Conservation (phyloP, 306 rosid genomes). For the Luffa aegyptiaca region DNA sequence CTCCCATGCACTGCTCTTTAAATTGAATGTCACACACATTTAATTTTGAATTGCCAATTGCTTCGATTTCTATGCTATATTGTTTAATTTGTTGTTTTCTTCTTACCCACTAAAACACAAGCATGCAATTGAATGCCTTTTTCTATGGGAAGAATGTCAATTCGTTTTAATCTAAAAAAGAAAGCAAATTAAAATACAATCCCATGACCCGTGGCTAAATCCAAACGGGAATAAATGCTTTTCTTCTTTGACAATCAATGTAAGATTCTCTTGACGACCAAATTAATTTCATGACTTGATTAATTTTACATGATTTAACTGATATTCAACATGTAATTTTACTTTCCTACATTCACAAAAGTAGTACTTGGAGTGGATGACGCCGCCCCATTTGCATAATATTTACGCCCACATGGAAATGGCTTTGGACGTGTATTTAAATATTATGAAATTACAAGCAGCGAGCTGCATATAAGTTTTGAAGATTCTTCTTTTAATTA, state of each 20-base stretch:
- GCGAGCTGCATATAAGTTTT: not conserved
- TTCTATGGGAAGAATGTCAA: not conserved
- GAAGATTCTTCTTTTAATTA: too few species aligned
- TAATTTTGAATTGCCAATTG: not conserved
- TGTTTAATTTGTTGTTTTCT: not conserved
- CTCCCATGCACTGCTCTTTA: not conserved
- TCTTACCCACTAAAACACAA: not conserved
- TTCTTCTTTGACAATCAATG: conserved; percentile 78
- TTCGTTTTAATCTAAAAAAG: not conserved
- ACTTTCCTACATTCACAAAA: not conserved
- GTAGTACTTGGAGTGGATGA: not conserved
- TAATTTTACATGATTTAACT: not conserved
- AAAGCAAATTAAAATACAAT: not conserved
- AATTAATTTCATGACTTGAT: not conserved
- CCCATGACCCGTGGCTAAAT: not conserved
- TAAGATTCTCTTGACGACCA: conserved; percentile 43
- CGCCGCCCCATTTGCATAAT: not conserved
- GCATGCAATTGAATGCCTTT: not conserved
- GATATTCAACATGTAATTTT: not conserved
- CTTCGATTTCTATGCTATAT: not conserved
- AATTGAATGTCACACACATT: not conserved
- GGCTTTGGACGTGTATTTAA: not conserved
- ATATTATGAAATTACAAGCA: not conserved
- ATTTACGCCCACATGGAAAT: not conserved
- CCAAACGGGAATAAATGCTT: conserved; percentile 63